These are phyloP conservation scores for Fusarium graminum DNA, from an alignment of 2,329 filamentous ascomycete genomes.

Conservation along the genomic window DNA sequence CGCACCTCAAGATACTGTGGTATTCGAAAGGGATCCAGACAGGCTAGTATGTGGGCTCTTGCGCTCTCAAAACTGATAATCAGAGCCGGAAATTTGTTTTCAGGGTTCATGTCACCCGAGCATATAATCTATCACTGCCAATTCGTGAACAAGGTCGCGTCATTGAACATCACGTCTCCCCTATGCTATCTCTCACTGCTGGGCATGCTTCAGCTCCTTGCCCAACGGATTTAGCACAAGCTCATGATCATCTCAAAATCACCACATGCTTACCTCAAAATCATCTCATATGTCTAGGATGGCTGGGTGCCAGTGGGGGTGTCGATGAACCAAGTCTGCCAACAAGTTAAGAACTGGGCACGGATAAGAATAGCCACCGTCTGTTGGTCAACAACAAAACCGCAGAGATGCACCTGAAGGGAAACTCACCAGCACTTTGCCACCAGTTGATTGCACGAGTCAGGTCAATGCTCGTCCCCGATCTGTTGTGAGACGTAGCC, in stretches of 20 bases:
- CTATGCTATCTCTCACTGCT: background rate
- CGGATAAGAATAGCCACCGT: background rate
- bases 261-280: no score
- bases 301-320: background rate
- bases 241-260: background rate
- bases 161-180: background rate
- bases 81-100: slow-evolving; percentile 8
- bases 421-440: background rate
- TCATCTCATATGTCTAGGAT: background rate
- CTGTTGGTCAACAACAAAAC: background rate
- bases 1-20: background rate
- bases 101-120: slow-evolving; percentile 1
- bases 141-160: background rate
- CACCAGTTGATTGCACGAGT: background rate
- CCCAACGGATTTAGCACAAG: background rate
- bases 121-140: background rate
- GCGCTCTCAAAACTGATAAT: background rate
- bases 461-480: background rate
- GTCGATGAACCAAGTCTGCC: background rate
- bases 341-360: background rate
- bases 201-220: background rate
- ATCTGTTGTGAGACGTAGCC: slow-evolving; percentile 38
- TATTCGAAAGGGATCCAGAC: background rate
- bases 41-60: background rate
- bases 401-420: slow-evolving; percentile 4